Evolutionary conservation across 768 basidiomycete genomes (phyloP), one percentile per base, ranked within the genome.

Genomic region (Xerocomellus amylosporus): DNA sequence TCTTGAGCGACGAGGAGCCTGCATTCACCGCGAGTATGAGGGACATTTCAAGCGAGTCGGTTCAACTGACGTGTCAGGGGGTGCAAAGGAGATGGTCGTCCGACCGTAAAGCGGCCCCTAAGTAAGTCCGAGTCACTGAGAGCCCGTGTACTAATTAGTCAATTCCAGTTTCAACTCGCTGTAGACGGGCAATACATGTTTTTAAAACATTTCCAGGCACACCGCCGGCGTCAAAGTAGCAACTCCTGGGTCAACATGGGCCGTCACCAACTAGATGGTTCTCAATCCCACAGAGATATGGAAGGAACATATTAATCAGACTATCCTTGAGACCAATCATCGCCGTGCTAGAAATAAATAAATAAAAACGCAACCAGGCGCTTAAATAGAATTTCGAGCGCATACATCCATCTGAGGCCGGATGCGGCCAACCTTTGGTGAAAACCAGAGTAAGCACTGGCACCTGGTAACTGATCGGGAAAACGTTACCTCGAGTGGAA

Each of bases 1-100:
- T 81, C 73, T 93, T 93, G 73, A 93, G 84, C 6, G 90, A 93
- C 2, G 90, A 93, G 0, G 90, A 91, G 37, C 90, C 90, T 6
- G 90, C 83, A 60, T 92, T 92, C 58, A 86, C 77, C 4, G 90
- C 77, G 24, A 92, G 83, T 51, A 90, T 79, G 56, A 83, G 72
- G 19, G 61, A 61, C 70, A 62, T 67, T n/a, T 5, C 14, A 1
- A 30, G 14, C 33, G 33, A 15, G 33, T 5, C 6, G 14, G 33
- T 14, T 30, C 30, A 10, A 30, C 30, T 30, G 30, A 30, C 10
- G 24, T 24, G 24, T 24, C 24, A 24, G 24, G 24, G 24, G 10
- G 30, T 8, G 28, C 8, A 8, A 28, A 9, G 9, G 26, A 5
- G 30, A 10, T 10, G 9, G 14, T 15, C 33, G 33, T 34, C 33